phyloP scores from a whole-genome alignment of 2,329 filamentous ascomycete genomes.

The Elsinoe necatrix region DNA sequence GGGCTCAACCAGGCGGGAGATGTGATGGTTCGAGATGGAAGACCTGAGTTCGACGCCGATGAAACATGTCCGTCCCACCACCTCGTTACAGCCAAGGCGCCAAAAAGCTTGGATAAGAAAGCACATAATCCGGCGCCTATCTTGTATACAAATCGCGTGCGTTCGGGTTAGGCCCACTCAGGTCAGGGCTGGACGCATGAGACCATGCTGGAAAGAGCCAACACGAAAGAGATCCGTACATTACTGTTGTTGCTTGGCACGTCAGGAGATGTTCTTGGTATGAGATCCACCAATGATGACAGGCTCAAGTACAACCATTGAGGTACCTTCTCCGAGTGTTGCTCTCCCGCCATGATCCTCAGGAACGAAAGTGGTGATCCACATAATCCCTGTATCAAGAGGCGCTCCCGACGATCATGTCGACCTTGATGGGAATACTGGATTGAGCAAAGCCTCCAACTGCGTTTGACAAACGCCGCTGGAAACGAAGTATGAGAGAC shows the following conservation, averaged over 20 bases:
- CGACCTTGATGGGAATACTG: neutral
- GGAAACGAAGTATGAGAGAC: too few species aligned
- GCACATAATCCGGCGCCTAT: neutral
- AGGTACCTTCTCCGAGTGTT: neutral
- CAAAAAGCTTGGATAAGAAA: conserved; percentile 1
- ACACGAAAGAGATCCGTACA: neutral
- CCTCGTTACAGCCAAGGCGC: conserved; percentile 9
- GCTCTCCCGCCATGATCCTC: conserved; percentile 10
- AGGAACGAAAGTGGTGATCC: neutral
- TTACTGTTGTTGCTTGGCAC: neutral
- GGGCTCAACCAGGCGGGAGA: neutral
- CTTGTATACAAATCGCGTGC: neutral
- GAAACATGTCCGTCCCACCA: conserved; percentile 9
- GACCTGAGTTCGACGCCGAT: neutral
- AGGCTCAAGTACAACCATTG: neutral
- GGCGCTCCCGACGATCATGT: neutral
- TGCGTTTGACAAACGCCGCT: too few species aligned
- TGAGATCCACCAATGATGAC: conserved; percentile 3
- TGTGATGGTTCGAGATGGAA: conserved; percentile 8
- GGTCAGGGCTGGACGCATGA: neutral
- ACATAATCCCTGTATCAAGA: neutral
- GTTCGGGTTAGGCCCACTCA: neutral
- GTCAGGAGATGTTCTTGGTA: neutral
- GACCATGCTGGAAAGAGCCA: neutral
- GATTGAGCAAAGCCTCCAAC: too few species aligned